A percentile compares a stretch with the other conserved stretches of the same genome.
These are phyloP conservation scores for Metschnikowia cubensis DNA, from an alignment of 805 yeast species.

Conservation along the genomic window DNA sequence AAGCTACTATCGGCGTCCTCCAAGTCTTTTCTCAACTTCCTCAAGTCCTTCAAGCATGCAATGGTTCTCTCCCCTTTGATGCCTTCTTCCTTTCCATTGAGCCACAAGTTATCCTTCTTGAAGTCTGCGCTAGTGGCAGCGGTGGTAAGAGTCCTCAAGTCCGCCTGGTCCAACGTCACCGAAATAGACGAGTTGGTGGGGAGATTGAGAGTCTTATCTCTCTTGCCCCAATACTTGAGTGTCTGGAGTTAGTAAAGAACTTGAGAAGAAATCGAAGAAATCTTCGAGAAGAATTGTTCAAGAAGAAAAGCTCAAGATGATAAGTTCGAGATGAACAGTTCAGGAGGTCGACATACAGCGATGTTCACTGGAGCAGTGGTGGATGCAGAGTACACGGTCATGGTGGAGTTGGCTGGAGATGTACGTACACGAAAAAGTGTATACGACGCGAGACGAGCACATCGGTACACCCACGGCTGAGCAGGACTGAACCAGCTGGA, in stretches of 20 bases:
- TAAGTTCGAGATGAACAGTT: too few relatives aligned
- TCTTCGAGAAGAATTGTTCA: too few relatives aligned
- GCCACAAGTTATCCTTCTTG: slow-evolving; percentile 66
- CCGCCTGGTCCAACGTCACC: slow-evolving; percentile 88
- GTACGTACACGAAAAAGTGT: neutral
- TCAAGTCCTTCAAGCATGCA: slow-evolving; percentile 74
- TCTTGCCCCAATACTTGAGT: slow-evolving; percentile 97
- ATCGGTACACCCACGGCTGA: neutral
- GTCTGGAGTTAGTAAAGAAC: slow-evolving; percentile 44
- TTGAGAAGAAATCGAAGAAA: too few relatives aligned
- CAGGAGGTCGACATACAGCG: slow-evolving; percentile 55
- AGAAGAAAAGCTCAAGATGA: too few relatives aligned
- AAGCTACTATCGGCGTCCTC: slow-evolving; percentile 53
- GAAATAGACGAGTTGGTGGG: slow-evolving; percentile 97
- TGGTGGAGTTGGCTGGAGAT: slow-evolving; percentile 15
- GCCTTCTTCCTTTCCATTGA: slow-evolving; percentile 81
- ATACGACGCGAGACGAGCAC: slow-evolving; percentile 1
- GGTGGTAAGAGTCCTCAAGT: slow-evolving; percentile 86
- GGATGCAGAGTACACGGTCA: slow-evolving; percentile 66
- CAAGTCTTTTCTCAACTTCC: slow-evolving; percentile 57
- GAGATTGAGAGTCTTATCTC: slow-evolving; percentile 80
- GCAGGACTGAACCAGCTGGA: neutral
- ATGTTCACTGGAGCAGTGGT: slow-evolving; percentile 97
- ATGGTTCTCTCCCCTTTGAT: slow-evolving; percentile 58
- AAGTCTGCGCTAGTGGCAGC: slow-evolving; percentile 64